Conservation (phyloP, 306 rosid genomes). For the Coriaria nepalensis region DNA sequence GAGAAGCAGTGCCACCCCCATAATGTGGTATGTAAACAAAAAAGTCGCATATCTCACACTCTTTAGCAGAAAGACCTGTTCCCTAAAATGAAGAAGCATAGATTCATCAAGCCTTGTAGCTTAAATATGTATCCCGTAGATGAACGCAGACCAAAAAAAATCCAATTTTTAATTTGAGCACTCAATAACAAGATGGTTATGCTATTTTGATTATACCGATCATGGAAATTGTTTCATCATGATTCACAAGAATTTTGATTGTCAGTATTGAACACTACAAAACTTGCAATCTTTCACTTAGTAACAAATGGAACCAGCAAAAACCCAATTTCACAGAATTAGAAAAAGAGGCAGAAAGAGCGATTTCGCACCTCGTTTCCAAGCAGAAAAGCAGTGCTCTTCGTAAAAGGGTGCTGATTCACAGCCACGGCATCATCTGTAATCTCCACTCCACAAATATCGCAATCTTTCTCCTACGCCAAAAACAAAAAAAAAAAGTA, state of each 20-base stretch:
- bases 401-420: constrained; percentile 70
- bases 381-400: constrained; percentile 74
- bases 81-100: constrained; percentile 33
- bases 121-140: not conserved
- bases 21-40: constrained; percentile 89
- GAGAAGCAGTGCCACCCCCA: constrained; percentile 81
- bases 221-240: too few species aligned
- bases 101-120: not conserved
- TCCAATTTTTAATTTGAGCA: too few species aligned
- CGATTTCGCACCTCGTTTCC: constrained; percentile 61
- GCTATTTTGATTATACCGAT: too few species aligned
- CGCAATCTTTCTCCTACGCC: constrained; percentile 62
- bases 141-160: not conserved
- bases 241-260: too few species aligned
- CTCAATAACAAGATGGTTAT: too few species aligned
- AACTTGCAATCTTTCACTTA: too few species aligned
- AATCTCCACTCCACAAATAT: constrained; percentile 91
- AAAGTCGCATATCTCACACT: constrained; percentile 77
- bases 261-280: too few species aligned
- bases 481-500: constrained; percentile 5
- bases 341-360: not conserved
- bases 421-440: constrained; percentile 59
- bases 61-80: constrained; percentile 76
- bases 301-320: too few species aligned
- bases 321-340: too few species aligned